phyloP scores from a whole-genome alignment of 1,139 yeast genomes.

The Geotrichum europaeum region DNA sequence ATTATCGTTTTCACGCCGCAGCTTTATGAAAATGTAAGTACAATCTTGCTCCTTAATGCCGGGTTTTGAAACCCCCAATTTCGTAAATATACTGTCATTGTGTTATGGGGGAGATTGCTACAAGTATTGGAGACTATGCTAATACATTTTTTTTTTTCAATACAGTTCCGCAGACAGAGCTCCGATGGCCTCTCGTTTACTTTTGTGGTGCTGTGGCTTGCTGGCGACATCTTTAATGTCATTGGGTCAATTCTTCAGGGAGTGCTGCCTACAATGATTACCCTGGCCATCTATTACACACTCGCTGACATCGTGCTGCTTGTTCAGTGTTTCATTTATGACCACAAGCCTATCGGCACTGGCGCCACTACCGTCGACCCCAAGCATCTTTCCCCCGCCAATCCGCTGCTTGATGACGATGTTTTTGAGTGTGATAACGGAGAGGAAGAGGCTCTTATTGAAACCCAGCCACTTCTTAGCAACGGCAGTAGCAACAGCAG shows the following conservation, averaged over 20 bases:
- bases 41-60: background rate
- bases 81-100: background rate
- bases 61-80: background rate
- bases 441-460: conserved; percentile 17
- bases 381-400: conserved; percentile 83
- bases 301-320: conserved; percentile 79
- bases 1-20: conserved; percentile 96
- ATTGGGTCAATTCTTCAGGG: conserved; percentile 84
- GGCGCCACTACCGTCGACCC: conserved; percentile 54
- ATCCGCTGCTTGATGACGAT: conserved; percentile 69
- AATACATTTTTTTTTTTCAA: background rate
- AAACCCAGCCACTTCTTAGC: conserved; percentile 2
- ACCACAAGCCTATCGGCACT: conserved; percentile 42
- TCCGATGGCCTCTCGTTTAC: conserved; percentile 81
- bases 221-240: conserved; percentile 90
- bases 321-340: conserved; percentile 73
- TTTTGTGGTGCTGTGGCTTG: conserved; percentile 77
- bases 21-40: conserved; percentile 66
- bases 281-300: conserved; percentile 86
- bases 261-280: conserved; percentile 80
- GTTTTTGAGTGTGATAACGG: conserved; percentile 36
- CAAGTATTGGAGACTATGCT: background rate
- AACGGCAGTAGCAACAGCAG: background rate
- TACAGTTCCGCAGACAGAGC: conserved; percentile 62
- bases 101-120: background rate